These are phyloP conservation scores for Lactifluus pinguis DNA, from an alignment of 768 basidiomycete genomes.

Conservation along the genomic window DNA sequence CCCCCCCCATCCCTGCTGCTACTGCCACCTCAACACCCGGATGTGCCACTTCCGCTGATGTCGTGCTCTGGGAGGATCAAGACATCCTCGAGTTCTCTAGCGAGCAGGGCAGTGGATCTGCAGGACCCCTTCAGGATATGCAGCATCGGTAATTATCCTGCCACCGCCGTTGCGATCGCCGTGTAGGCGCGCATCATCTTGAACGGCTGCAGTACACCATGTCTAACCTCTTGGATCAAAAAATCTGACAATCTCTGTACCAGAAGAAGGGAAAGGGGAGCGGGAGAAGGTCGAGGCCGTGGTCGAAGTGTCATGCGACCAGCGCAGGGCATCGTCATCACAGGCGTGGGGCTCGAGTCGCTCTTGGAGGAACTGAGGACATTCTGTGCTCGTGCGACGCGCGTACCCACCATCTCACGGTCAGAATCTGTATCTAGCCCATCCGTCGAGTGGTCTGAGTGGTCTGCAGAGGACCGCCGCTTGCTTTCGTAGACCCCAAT, in stretches of 20 bases:
- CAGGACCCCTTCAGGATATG: conserved; percentile 26
- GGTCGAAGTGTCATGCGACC: not conserved
- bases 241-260: not conserved
- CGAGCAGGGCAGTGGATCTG: no score
- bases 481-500: conserved; percentile 19
- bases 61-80: no score
- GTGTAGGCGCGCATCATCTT: conserved; percentile 51
- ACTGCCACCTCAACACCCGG: no score
- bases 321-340: conserved; percentile 32
- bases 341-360: conserved; percentile 28
- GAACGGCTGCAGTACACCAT: conserved; percentile 29
- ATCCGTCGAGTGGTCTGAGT: no score
- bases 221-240: conserved; percentile 31
- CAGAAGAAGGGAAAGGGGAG: conserved; percentile 27
- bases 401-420: no score
- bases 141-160: conserved; percentile 52
- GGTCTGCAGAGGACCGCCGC: no score
- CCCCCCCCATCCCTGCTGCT: no score
- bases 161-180: conserved; percentile 56
- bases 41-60: no score
- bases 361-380: conserved; percentile 17
- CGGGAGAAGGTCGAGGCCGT: conserved; percentile 27
- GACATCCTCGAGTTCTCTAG: no score
- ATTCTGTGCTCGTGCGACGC: conserved; percentile 29
- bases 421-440: no score